phyloP scores from a whole-genome alignment of 345 rosid species.

The Gossypioides kirkii region DNA sequence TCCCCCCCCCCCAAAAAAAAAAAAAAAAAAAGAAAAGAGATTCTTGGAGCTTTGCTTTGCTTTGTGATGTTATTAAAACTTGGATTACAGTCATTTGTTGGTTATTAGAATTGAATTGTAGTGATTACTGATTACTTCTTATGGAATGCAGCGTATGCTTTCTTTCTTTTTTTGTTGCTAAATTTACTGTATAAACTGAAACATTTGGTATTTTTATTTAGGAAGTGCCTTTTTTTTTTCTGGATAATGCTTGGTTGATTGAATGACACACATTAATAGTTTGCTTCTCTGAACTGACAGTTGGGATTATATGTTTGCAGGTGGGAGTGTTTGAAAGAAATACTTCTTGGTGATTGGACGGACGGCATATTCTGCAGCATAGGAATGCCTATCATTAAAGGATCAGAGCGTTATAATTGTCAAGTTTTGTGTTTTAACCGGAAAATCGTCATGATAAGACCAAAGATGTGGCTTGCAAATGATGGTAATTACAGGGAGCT shows the following conservation, averaged over 20 bases:
- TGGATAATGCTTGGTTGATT: neutral
- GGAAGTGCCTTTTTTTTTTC: neutral
- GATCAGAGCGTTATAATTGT: constrained; percentile 92
- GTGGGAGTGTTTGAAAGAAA: constrained; percentile 93
- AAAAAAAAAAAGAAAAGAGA: neutral
- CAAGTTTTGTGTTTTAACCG: constrained; percentile 79
- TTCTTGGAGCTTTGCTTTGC: neutral
- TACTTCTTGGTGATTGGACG: constrained; percentile 75
- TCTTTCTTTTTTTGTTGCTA: neutral
- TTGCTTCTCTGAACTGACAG: neutral
- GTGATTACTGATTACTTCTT: neutral
- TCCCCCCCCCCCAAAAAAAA: no score
- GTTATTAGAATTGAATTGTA: neutral
- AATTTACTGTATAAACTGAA: no score
- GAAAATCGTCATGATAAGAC: constrained; percentile 83
- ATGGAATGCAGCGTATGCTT: neutral
- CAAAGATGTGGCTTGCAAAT: constrained; percentile 92
- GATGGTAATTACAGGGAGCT: constrained; percentile 88
- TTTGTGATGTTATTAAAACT: neutral
- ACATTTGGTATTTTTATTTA: neutral
- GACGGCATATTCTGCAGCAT: constrained; percentile 86
- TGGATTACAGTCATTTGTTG: neutral
- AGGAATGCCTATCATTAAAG: constrained; percentile 88
- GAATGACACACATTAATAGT: neutral
- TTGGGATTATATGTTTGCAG: constrained; percentile 31